Evolutionary conservation across 1,139 yeast genomes (phyloP).

Genomic region (Saccharomyces hybrid): DNA sequence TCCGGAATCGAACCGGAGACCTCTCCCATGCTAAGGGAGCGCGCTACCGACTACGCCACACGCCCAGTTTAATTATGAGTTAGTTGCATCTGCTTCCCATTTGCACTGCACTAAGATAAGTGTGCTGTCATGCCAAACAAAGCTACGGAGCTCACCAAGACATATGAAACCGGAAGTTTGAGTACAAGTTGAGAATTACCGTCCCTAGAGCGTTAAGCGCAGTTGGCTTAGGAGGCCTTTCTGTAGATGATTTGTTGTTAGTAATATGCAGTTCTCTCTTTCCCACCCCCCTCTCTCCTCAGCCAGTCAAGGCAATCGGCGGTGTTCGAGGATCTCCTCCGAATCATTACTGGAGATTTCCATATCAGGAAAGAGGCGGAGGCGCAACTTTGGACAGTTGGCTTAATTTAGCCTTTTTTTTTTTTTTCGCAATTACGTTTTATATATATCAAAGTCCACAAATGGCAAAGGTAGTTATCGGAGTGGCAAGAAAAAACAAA

Average conservation of each 20-base stretch:
- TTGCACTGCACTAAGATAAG: neutral
- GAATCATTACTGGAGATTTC: neutral
- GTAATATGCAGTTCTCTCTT: too few species aligned
- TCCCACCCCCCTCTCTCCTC: too few species aligned
- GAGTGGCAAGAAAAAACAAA: neutral
- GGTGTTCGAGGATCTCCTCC: too few species aligned
- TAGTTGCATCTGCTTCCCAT: too few species aligned
- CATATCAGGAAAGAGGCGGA: neutral
- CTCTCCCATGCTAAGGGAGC: slow-evolving; percentile 86
- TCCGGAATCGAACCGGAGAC: slow-evolving; percentile 88
- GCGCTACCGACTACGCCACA: slow-evolving; percentile 94
- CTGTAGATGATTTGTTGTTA: too few species aligned
- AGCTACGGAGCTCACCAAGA: too few species aligned
- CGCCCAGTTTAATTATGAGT: slow-evolving; percentile 42
- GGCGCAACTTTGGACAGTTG: neutral
- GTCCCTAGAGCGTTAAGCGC: too few species aligned
- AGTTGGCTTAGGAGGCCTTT: too few species aligned
- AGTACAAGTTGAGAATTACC: too few species aligned
- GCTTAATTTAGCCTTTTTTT: neutral
- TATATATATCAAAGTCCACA: neutral
- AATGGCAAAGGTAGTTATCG: neutral
- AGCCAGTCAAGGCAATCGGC: neutral
- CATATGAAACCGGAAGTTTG: too few species aligned
- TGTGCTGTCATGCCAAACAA: neutral
- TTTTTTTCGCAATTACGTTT: neutral